Base-by-base conservation (phyloP, 192 early-diverging fungal genomes). In the Gaertneriomyces semiglobifer region DNA sequence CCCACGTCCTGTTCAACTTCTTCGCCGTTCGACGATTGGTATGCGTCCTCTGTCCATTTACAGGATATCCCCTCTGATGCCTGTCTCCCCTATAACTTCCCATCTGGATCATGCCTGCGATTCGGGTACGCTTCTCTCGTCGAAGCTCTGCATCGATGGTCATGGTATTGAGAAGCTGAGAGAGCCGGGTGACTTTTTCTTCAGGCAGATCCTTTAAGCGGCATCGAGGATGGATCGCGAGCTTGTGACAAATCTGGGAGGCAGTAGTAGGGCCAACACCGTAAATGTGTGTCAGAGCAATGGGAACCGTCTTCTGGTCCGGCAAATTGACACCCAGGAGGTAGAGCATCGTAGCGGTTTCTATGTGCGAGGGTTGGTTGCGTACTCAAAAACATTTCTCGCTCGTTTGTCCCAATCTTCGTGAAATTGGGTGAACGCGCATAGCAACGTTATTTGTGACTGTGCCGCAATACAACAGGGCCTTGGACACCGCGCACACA, bases 271-370 rank as follows among this genome's bases (percentile, higher is more conserved):
- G 82, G 12, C 95, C 95, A 68, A 98, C 90, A 20, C 95, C 95
- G 69, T 94, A 94, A 70, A 98, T 93, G 52, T 89, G 87, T 58
- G 85, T 86, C 14, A 93, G 83, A 44, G 90, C 89, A n/a, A 91
- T 88, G 0, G 83, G 81, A 58, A 94, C 90, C 38, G 89, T 67
- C 79, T 93, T 93, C 53, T 86, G 75, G 82, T 96, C 94, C 18
- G 94, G 94, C 47, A 96, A 82, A 78, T 96, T 96, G 66, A 96
- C 91, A 67, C 94, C 94, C 53, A 96, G 84, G 63, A 96, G 78
- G 78, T 93, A 92, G 74, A 96, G 77, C 89, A 92, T 92, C 20
- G 63, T 44, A 33, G 25, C 25, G 25, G 2, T 0, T 33, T 33
- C 1, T 33, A 33, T 33, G 25, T 33, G 2, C 25, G 25, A 1